A percentile compares a stretch with the other conserved stretches of the same genome.
Evolutionary conservation across 495 filamentous ascomycete genomes (phyloP).

Genomic region (Amphirosellinia nigrospora): DNA sequence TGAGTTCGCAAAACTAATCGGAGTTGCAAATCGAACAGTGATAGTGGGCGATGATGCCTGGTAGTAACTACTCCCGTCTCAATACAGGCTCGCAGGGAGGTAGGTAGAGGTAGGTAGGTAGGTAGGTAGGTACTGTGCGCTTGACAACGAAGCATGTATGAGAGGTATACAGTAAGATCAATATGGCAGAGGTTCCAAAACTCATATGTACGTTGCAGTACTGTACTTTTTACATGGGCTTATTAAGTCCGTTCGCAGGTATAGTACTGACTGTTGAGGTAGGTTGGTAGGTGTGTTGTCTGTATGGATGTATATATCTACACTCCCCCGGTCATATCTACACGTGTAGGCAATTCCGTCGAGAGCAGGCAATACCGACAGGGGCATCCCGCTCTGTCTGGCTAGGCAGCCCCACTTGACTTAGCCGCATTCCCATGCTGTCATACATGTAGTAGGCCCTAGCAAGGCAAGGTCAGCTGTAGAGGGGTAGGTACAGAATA

Average conservation of each 20-base stretch:
- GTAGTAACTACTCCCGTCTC: background rate
- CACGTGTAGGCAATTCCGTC: background rate
- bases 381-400: constrained; percentile 12
- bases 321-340: background rate
- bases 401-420: background rate
- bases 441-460: background rate
- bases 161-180: background rate
- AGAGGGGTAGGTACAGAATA: background rate
- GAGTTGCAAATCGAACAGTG: constrained; percentile 6
- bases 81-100: background rate
- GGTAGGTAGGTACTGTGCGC: constrained; percentile 1
- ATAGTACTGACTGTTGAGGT: constrained; percentile 6
- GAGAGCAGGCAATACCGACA: background rate
- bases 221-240: background rate
- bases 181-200: background rate
- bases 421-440: background rate
- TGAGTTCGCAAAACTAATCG: background rate
- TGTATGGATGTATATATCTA: background rate
- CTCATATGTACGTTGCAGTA: background rate
- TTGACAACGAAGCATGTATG: constrained; percentile 1
- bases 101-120: background rate
- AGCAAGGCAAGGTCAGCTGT: background rate
- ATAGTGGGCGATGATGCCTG: constrained; percentile 21
- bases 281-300: background rate
- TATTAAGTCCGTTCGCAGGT: constrained; percentile 2